Evolutionary conservation across 78 protist species (phyloP).

Genomic region (Trichosphaerium sp.): DNA sequence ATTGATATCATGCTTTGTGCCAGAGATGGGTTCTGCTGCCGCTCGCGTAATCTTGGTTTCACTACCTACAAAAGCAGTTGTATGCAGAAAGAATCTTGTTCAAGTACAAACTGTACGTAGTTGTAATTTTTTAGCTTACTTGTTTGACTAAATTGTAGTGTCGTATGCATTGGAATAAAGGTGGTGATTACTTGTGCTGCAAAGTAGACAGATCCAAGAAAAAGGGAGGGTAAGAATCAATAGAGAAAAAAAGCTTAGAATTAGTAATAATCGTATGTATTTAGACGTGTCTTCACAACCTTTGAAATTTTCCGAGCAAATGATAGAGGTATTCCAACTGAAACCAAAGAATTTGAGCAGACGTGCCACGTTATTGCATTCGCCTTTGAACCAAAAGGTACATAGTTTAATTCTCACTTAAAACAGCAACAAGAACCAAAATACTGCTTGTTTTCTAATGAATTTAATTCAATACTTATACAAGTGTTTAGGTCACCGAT

Average conservation of each 20-base stretch:
- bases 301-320: too few species aligned
- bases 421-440: too few species aligned
- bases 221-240: too few species aligned
- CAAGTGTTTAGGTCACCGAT: too few species aligned
- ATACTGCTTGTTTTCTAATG: too few species aligned
- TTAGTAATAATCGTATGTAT: too few species aligned
- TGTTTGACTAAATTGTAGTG: neutral
- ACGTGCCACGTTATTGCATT: constrained; percentile 16
- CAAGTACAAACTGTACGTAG: neutral
- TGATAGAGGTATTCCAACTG: too few species aligned
- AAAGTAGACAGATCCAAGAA: constrained; percentile 34
- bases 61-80: constrained; percentile 8
- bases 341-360: too few species aligned
- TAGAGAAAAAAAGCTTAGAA: too few species aligned
- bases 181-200: constrained; percentile 42
- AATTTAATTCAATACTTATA: too few species aligned
- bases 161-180: constrained; percentile 43
- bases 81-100: constrained; percentile 34
- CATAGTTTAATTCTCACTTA: too few species aligned
- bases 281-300: too few species aligned
- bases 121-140: neutral
- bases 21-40: constrained; percentile 33
- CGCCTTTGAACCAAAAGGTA: constrained; percentile 43
- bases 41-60: constrained; percentile 36
- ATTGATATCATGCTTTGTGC: constrained; percentile 28